Conservation (phyloP, 148 eudicot genomes). For the Pharnaceum exiguum region DNA sequence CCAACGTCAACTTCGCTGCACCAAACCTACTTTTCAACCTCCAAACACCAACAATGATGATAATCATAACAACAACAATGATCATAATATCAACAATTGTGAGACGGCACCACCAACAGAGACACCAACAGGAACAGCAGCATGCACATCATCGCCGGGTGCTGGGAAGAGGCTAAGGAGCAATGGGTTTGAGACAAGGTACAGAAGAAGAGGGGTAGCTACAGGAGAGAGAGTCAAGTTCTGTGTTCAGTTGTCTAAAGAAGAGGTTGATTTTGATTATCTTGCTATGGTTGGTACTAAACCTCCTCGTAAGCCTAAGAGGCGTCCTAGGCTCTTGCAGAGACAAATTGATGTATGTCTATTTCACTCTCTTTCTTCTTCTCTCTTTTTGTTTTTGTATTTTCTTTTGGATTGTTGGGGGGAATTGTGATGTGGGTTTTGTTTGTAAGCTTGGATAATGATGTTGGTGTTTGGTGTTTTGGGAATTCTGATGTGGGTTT, state of each 20-base stretch:
- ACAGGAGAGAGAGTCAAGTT: constrained; percentile 22
- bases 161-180: constrained; percentile 1
- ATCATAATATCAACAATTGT: not conserved
- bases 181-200: constrained; percentile 8
- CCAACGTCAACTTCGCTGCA: constrained; percentile 22
- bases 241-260: constrained; percentile 20
- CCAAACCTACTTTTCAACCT: constrained; percentile 1
- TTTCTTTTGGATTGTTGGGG: not conserved
- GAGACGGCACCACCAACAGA: constrained; percentile 22
- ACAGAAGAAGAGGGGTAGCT: too few relatives aligned
- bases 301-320: constrained; percentile 34
- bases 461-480: not conserved
- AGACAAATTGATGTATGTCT: constrained; percentile 33
- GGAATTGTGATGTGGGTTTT: not conserved
- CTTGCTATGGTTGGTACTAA: constrained; percentile 26
- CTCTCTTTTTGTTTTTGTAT: not conserved
- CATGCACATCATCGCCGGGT: constrained; percentile 14
- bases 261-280: constrained; percentile 38
- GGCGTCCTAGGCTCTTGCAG: constrained; percentile 32
- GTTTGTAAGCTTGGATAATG: not conserved
- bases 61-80: not conserved
- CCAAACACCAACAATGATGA: constrained; percentile 1
- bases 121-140: constrained; percentile 21
- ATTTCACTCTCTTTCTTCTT: not conserved
- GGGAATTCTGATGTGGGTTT: too few relatives aligned